Conservation (phyloP, 257 asterid species). For the Fraxinus quadrangulata region DNA sequence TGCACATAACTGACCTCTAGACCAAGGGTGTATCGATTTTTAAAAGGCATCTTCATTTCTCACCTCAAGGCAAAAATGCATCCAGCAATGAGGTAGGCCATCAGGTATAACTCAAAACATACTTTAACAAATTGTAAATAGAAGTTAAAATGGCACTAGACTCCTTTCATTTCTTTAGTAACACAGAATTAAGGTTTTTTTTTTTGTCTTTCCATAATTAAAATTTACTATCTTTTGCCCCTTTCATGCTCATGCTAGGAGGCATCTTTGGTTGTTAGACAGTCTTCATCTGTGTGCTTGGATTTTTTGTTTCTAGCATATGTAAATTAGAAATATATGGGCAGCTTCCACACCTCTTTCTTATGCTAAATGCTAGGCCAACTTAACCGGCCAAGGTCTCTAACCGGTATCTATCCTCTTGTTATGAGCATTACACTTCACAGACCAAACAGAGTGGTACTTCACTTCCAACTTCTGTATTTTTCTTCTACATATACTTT, state of each 20-base stretch:
- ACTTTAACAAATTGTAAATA: not conserved
- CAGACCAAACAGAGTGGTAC: not conserved
- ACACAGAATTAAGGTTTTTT: not conserved
- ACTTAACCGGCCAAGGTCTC: constrained; percentile 18
- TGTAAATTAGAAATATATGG: not conserved
- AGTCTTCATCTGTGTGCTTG: not conserved
- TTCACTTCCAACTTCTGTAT: not conserved
- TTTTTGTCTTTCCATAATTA: not conserved
- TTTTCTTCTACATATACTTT: not conserved
- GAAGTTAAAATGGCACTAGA: not conserved
- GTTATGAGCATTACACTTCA: constrained; percentile 3
- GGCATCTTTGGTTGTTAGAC: not conserved
- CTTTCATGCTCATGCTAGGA: not conserved
- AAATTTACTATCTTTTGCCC: not conserved
- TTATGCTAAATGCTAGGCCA: constrained; percentile 10
- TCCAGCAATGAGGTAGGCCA: not conserved
- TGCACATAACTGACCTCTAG: not conserved
- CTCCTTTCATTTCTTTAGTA: not conserved
- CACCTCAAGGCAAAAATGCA: not conserved
- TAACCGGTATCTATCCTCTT: constrained; percentile 13
- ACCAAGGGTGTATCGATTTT: not conserved
- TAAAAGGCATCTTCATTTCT: not conserved
- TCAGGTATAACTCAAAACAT: not conserved
- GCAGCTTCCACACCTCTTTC: not conserved
- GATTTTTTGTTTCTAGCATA: not conserved